phyloP scores from a whole-genome alignment of 2,329 filamentous ascomycete species.

The Apiospora malaysiana region DNA sequence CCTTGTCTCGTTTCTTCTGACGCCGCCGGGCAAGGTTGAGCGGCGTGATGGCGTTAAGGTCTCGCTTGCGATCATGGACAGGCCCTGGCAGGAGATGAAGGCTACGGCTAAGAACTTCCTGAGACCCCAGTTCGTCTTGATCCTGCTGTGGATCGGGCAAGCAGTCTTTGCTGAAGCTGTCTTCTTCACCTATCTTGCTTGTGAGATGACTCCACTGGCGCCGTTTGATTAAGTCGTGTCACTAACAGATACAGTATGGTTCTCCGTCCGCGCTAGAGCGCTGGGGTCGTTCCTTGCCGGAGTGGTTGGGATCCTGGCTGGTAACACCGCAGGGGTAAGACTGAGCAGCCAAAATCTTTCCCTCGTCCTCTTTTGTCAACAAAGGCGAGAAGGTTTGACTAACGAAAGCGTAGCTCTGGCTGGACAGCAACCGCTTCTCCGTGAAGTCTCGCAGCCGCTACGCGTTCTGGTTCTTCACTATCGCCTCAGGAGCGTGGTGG shows the following conservation, averaged over 20 bases:
- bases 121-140: slow-evolving; percentile 65
- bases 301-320: slow-evolving; percentile 67
- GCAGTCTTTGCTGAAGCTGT: slow-evolving; percentile 75
- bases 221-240: no score
- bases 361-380: not conserved
- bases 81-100: slow-evolving; percentile 64
- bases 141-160: slow-evolving; percentile 72
- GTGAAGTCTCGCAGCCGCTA: slow-evolving; percentile 60
- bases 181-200: slow-evolving; percentile 70
- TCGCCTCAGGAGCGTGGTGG: slow-evolving; percentile 74
- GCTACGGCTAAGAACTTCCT: slow-evolving; percentile 64
- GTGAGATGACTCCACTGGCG: slow-evolving; percentile 37
- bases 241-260: slow-evolving; percentile 71
- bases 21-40: slow-evolving; percentile 65
- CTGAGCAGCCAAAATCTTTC: not conserved
- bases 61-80: slow-evolving; percentile 60
- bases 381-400: no score
- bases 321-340: slow-evolving; percentile 68
- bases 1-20: slow-evolving; percentile 68
- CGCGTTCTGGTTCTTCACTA: slow-evolving; percentile 59
- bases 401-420: slow-evolving; percentile 43
- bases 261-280: slow-evolving; percentile 71
- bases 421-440: slow-evolving; percentile 62
- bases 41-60: slow-evolving; percentile 69
- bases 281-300: slow-evolving; percentile 74